A percentile compares a stretch with the other conserved stretches of the same genome.
Evolutionary conservation across 169 alveolate genomes (phyloP).

Genomic region (Eimeria falciformis): DNA sequence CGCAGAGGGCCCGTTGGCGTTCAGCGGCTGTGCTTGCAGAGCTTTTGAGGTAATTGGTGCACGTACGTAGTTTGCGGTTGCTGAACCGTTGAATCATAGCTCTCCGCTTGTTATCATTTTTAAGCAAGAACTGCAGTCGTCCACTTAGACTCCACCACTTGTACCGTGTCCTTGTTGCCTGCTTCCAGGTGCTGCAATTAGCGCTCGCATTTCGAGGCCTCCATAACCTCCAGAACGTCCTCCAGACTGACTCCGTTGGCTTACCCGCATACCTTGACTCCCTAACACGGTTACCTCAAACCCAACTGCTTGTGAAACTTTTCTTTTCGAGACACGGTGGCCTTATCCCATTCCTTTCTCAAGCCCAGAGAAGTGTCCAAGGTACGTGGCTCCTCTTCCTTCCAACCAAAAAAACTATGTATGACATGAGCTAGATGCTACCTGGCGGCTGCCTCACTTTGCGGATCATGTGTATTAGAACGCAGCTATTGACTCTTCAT

Average conservation of each 20-base stretch:
- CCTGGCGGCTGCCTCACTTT: too few relatives aligned
- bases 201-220: conserved; percentile 45
- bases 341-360: conserved; percentile 44
- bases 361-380: not conserved
- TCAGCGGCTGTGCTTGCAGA: conserved; percentile 25
- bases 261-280: conserved; percentile 35
- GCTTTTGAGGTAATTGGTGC: conserved; percentile 31
- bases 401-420: too few relatives aligned
- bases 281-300: conserved; percentile 16
- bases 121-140: not conserved
- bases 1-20: conserved; percentile 20
- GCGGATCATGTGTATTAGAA: not conserved
- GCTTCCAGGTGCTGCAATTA: conserved; percentile 51
- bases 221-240: conserved; percentile 47
- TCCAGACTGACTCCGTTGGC: conserved; percentile 6
- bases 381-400: not conserved
- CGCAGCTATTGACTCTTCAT: not conserved
- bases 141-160: not conserved
- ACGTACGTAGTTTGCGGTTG: not conserved
- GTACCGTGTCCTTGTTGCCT: not conserved
- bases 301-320: conserved; percentile 52
- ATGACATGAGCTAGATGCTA: too few relatives aligned
- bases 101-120: not conserved
- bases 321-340: conserved; percentile 47
- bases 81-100: not conserved